Evolutionary conservation across 106 monocot genomes (phyloP).

Genomic region (Dioscorea dumetorum): DNA sequence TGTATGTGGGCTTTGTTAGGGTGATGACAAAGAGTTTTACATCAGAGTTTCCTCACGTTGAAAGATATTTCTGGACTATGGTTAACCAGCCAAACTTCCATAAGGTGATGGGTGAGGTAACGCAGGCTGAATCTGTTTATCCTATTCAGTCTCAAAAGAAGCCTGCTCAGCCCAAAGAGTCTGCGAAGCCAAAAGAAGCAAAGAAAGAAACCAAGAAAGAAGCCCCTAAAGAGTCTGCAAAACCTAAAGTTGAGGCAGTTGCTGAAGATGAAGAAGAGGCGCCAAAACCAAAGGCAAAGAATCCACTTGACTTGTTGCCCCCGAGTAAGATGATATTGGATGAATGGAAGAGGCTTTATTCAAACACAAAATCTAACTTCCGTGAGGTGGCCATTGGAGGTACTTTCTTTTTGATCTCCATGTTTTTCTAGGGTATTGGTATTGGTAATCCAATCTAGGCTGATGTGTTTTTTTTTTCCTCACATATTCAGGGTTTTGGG

Average conservation of each 20-base stretch:
- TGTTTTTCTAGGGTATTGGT: no score
- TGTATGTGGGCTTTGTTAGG: conserved; percentile 35
- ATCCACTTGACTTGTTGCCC: conserved; percentile 77
- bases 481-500: conserved; percentile 51
- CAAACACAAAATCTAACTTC: conserved; percentile 94
- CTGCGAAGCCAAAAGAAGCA: conserved; percentile 37
- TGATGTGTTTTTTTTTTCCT: neutral
- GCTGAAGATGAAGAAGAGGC: conserved; percentile 48
- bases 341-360: conserved; percentile 97
- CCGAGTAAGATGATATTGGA: conserved; percentile 93
- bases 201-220: conserved; percentile 46
- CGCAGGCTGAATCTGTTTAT: conserved; percentile 65
- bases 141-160: conserved; percentile 43
- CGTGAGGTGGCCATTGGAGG: conserved; percentile 93
- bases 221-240: conserved; percentile 39
- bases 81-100: conserved; percentile 76
- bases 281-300: conserved; percentile 73
- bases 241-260: conserved; percentile 43
- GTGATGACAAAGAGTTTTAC: conserved; percentile 79
- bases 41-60: conserved; percentile 79
- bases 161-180: conserved; percentile 44
- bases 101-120: conserved; percentile 61
- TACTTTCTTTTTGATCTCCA: conserved; percentile 12
- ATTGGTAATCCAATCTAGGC: neutral
- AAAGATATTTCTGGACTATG: conserved; percentile 89